A percentile compares a stretch with the other conserved stretches of the same genome.
These are phyloP conservation scores for Thamnidium elegans DNA, from an alignment of 192 early-diverging fungal genomes.

Conservation along the genomic window DNA sequence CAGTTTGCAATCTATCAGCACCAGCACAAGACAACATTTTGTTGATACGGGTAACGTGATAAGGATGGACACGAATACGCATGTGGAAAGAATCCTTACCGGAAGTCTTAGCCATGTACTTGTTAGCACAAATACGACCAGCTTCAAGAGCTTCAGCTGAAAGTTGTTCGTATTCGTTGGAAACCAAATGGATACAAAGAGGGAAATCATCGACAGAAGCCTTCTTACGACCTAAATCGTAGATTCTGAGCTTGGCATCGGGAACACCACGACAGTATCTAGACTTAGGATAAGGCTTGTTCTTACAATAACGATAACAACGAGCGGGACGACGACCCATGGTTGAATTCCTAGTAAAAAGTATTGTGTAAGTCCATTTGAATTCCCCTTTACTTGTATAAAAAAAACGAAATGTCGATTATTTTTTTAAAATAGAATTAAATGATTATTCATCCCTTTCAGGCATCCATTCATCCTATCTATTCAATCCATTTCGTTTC, in stretches of 20 bases:
- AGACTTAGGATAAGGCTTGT: slow-evolving; percentile 99
- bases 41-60: slow-evolving; percentile 99
- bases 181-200: slow-evolving; percentile 89
- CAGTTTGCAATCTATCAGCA: slow-evolving; percentile 97
- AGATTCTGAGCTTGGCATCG: slow-evolving; percentile 98
- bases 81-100: slow-evolving; percentile 99
- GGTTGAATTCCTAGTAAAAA: slow-evolving; percentile 13
- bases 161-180: slow-evolving; percentile 97
- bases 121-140: slow-evolving; percentile 96
- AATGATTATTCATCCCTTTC: neutral
- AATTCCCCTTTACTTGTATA: neutral
- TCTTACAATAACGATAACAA: slow-evolving; percentile 99
- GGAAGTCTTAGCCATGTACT: slow-evolving; percentile 94
- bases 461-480: slow-evolving; percentile 13
- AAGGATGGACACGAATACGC: slow-evolving; percentile 97
- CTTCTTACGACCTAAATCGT: slow-evolving; percentile 97
- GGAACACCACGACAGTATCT: slow-evolving; percentile 99
- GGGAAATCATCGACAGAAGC: slow-evolving; percentile 98
- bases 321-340: slow-evolving; percentile 99
- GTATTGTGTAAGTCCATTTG: neutral
- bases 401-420: neutral
- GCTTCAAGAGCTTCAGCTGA: slow-evolving; percentile 98
- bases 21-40: slow-evolving; percentile 99
- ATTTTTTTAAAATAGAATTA: neutral
- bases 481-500: slow-evolving; percentile 1